These are phyloP conservation scores for Ceratocystis diversiconidia DNA, from an alignment of 2,329 filamentous ascomycete species.

Conservation along the genomic window DNA sequence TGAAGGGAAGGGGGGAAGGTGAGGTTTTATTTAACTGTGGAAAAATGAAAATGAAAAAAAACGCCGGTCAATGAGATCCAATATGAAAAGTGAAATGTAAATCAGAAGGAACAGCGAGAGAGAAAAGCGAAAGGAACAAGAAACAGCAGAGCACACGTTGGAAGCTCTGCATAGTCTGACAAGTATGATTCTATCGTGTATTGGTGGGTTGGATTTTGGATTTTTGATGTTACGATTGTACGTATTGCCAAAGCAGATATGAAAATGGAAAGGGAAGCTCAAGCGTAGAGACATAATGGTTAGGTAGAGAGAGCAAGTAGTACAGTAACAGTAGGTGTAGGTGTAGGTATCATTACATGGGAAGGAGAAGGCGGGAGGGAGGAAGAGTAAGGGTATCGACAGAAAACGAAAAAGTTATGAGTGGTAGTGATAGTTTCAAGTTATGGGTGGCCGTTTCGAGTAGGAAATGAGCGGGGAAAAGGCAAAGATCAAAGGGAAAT, in stretches of 20 bases:
- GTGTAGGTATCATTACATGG: constrained; percentile 8
- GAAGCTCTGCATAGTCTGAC: not conserved
- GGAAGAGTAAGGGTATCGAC: constrained; percentile 8
- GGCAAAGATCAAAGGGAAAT: not conserved
- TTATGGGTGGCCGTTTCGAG: no score
- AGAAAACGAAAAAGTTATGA: not conserved
- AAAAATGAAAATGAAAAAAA: not conserved
- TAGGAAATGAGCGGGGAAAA: not conserved
- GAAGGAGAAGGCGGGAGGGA: not conserved
- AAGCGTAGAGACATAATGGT: not conserved
- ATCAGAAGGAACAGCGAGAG: not conserved
- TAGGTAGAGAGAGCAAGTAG: not conserved
- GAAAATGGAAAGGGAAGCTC: not conserved
- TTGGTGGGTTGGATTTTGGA: not conserved
- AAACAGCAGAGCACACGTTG: not conserved
- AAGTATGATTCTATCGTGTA: not conserved
- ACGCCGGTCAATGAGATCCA: not conserved
- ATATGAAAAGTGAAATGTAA: not conserved
- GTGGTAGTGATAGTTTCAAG: no score
- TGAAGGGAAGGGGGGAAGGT: no score
- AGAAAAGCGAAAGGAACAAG: not conserved
- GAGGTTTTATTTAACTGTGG: no score
- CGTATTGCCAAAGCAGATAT: not conserved
- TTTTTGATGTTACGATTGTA: not conserved
- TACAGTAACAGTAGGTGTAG: not conserved